Percentiles rank a stretch among this genome's conserved stretches.
Evolutionary conservation across 2,329 filamentous ascomycete species (phyloP).

Genomic region (Aphanoascus verrucosus): DNA sequence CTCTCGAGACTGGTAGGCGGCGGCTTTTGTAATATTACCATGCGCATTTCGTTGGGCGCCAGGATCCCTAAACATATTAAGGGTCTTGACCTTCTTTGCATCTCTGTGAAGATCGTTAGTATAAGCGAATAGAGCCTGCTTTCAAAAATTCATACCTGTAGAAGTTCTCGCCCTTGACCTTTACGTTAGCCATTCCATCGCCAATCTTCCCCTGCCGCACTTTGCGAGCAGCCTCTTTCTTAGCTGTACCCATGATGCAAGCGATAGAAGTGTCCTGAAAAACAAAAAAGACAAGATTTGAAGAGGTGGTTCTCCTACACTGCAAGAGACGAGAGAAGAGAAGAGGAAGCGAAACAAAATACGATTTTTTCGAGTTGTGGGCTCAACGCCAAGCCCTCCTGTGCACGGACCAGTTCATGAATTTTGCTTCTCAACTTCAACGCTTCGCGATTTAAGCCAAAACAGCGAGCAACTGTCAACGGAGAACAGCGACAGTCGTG

Average conservation of each 20-base stretch:
- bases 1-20: slow-evolving; percentile 72
- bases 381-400: slow-evolving; percentile 12
- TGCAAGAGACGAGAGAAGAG: slow-evolving; percentile 13
- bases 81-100: slow-evolving; percentile 77
- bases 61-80: slow-evolving; percentile 87
- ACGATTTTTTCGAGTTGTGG: slow-evolving; percentile 18
- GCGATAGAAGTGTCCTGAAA: slow-evolving; percentile 7
- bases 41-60: slow-evolving; percentile 69
- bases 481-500: neutral
- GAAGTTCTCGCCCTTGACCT: slow-evolving; percentile 95
- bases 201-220: slow-evolving; percentile 72
- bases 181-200: slow-evolving; percentile 86
- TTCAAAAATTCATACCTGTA: slow-evolving; percentile 54
- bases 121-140: neutral
- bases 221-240: slow-evolving; percentile 80
- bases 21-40: slow-evolving; percentile 76
- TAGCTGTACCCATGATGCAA: slow-evolving; percentile 66
- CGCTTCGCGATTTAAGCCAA: neutral
- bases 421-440: slow-evolving; percentile 8
- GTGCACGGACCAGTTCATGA: slow-evolving; percentile 14
- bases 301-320: no score
- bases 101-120: slow-evolving; percentile 29
- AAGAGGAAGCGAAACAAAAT: slow-evolving; percentile 12
- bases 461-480: neutral
- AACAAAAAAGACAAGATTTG: slow-evolving; percentile 15